Base-by-base conservation (phyloP, 495 filamentous ascomycete species). In the Lophium mytilinum region DNA sequence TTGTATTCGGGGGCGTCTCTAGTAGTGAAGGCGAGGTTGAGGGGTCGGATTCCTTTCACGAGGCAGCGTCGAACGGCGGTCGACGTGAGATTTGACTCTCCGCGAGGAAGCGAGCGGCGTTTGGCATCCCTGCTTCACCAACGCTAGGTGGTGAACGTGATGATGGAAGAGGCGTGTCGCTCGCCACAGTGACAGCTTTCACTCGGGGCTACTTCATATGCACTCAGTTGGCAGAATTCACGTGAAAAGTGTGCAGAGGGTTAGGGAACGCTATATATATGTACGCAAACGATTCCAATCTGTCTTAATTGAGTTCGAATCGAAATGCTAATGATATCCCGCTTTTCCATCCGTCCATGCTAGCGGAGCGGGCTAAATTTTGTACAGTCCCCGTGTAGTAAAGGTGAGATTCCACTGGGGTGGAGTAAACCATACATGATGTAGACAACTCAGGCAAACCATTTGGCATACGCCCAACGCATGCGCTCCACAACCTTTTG, bases 401-500 rank as follows among this genome's bases (percentile, higher is more conserved):
- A n/a, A 2, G 9, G 40, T n/a, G 9, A 4, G 1, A 42, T 18
- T 2, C 40, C 14, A 8, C 40, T 42, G 9, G 40, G 9, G 1
- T 14, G 2, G 17, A 14, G 9, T 42, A 42, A 9, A 9, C 37
- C 37, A n/a, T n/a, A n/a, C n/a, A n/a, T n/a, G n/a, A n/a, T n/a
- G n/a, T n/a, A 19, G 35, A n/a, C 1, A 37, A 11, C 6, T 42
- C 41, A 61, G n/a, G 52, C 47, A 49, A 90, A 68, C 83, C 84
- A 93, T 64, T 83, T 86, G 8, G 81, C 81, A 77, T 96, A 96
- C 10, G 86, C 85, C 86, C 93, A 96, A 53, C 85, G 76, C 58
- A 96, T 88, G 56, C 93, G 79, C 56, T 89, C 84, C 39, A 93
- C 72, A 43, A 90, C 84, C 67, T 79, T 83, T 60, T 83, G 75